Percentiles rank a stretch among this genome's conserved stretches.
Evolutionary conservation across 345 rosid species (phyloP).

Genomic region (Rhodamnia argentea): DNA sequence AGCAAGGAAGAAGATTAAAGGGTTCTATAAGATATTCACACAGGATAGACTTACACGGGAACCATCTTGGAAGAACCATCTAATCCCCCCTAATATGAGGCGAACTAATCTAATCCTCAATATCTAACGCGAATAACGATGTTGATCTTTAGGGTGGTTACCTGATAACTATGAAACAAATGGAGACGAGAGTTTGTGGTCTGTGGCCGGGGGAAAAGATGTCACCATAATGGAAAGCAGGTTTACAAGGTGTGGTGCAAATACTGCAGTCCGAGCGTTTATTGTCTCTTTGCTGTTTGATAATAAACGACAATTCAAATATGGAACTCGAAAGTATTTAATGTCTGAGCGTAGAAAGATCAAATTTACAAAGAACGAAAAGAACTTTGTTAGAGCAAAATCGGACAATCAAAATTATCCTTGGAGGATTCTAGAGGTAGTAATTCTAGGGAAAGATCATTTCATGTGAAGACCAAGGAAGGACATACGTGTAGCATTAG

Average conservation of each 20-base stretch:
- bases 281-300: neutral
- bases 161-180: neutral
- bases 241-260: neutral
- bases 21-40: neutral
- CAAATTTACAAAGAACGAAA: neutral
- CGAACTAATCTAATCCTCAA: neutral
- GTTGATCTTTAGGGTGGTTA: neutral
- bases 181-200: neutral
- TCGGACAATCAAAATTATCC: neutral
- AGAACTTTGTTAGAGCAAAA: neutral
- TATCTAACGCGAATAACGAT: neutral
- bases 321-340: neutral
- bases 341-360: neutral
- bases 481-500: neutral
- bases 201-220: neutral
- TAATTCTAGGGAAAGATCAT: neutral
- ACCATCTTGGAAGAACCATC: neutral
- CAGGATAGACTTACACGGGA: neutral
- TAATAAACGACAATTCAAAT: neutral
- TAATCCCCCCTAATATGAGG: neutral
- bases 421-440: neutral
- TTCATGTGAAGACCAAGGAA: neutral
- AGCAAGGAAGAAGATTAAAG: neutral
- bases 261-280: neutral
- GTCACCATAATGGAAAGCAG: neutral